These are phyloP conservation scores for Mycosarcoma mackinlayi DNA, from an alignment of 1,284 basidiomycete genomes.

Conservation along the genomic window DNA sequence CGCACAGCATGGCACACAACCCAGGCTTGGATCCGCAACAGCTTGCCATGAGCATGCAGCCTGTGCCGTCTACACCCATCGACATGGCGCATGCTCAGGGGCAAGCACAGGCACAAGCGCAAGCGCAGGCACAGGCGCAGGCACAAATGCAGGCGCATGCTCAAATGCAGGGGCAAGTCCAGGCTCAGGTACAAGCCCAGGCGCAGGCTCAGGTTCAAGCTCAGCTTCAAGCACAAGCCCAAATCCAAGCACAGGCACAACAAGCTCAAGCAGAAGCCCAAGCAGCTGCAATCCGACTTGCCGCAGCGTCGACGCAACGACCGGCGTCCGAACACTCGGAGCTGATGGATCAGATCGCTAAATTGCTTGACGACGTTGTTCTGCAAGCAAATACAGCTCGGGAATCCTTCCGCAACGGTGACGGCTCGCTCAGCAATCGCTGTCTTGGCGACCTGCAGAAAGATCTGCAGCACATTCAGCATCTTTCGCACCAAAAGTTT, in stretches of 20 bases:
- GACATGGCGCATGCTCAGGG: constrained; percentile 19
- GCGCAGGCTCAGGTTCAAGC: constrained; percentile 31
- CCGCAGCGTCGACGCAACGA: constrained; percentile 24
- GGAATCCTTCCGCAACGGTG: constrained; percentile 54
- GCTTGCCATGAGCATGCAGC: constrained; percentile 28
- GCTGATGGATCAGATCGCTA: constrained; percentile 52
- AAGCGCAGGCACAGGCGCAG: constrained; percentile 17
- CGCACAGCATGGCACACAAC: constrained; percentile 34
- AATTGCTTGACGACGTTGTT: constrained; percentile 53
- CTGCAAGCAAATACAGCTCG: constrained; percentile 55
- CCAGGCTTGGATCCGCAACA: constrained; percentile 19
- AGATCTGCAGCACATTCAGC: constrained; percentile 52
- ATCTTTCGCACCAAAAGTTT: constrained; percentile 52
- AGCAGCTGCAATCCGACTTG: constrained; percentile 28
- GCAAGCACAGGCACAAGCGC: constrained; percentile 12
- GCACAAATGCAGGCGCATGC: constrained; percentile 27
- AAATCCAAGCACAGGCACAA: constrained; percentile 29
- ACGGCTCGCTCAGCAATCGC: constrained; percentile 51
- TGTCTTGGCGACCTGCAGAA: constrained; percentile 58
- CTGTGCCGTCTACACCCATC: constrained; percentile 11
- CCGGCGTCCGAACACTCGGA: constrained; percentile 22
- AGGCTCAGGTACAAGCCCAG: constrained; percentile 26
- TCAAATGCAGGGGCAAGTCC: constrained; percentile 17
- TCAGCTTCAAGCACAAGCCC: constrained; percentile 28
- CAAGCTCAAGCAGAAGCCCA: constrained; percentile 35